A percentile compares a stretch with the other conserved stretches of the same genome.
Evolutionary conservation across 2,329 filamentous ascomycete genomes (phyloP).

Genomic region (Calonectria naviculata): DNA sequence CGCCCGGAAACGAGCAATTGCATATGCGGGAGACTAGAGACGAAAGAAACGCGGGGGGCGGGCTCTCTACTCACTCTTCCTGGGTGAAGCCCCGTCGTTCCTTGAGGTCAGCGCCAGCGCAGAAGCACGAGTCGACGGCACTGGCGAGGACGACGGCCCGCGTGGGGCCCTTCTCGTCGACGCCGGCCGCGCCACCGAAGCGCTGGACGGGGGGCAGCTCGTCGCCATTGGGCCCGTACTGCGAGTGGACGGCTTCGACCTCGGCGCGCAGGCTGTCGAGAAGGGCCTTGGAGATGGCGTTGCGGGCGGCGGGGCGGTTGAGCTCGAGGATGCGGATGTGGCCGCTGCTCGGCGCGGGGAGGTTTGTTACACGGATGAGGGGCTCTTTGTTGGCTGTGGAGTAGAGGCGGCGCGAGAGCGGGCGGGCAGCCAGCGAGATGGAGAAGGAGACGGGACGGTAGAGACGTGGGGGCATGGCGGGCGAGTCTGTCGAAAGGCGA

Average conservation of each 20-base stretch:
- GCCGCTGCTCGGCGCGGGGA: conserved; percentile 83
- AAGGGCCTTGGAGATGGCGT: conserved; percentile 87
- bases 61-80: conserved; percentile 72
- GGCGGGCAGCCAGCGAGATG: conserved; percentile 21
- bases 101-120: conserved; percentile 94
- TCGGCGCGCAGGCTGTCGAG: conserved; percentile 78
- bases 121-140: conserved; percentile 88
- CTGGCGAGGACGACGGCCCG: conserved; percentile 87
- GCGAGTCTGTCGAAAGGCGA: neutral
- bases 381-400: conserved; percentile 61
- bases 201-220: conserved; percentile 56
- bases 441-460: conserved; percentile 45
- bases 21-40: neutral
- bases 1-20: neutral
- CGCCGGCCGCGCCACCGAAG: conserved; percentile 58
- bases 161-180: conserved; percentile 67
- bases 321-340: conserved; percentile 90
- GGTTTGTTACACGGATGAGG: conserved; percentile 76
- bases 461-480: conserved; percentile 48
- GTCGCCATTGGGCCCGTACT: conserved; percentile 67
- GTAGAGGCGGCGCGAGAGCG: conserved; percentile 48
- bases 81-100: conserved; percentile 81
- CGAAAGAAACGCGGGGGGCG: neutral
- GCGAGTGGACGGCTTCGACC: conserved; percentile 75
- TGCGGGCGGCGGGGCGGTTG: conserved; percentile 86